Conservation (phyloP, 2,329 filamentous ascomycete species). For the Colletotrichum orbiculare region DNA sequence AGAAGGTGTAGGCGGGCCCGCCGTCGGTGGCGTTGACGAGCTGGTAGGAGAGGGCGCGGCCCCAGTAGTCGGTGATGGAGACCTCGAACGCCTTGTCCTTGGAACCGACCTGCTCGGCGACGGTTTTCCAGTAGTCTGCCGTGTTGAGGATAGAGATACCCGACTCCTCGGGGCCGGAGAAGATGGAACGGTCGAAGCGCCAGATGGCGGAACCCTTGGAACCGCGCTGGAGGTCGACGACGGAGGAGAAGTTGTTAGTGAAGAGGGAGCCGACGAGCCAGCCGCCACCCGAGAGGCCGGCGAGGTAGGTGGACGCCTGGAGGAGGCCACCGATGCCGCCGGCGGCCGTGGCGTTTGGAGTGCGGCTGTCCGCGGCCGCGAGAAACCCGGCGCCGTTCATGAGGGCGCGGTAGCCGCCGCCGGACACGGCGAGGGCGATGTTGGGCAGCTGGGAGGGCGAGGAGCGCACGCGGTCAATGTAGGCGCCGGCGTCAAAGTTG, state of each 20-base stretch:
- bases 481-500: slow-evolving; percentile 80
- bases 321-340: slow-evolving; percentile 84
- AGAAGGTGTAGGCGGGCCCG: slow-evolving; percentile 83
- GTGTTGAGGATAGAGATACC: slow-evolving; percentile 46
- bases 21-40: slow-evolving; percentile 81
- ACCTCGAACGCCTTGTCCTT: slow-evolving; percentile 60
- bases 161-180: slow-evolving; percentile 51
- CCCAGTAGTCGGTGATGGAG: slow-evolving; percentile 91
- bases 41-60: slow-evolving; percentile 86
- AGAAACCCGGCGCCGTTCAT: slow-evolving; percentile 84
- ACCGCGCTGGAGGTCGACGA: slow-evolving; percentile 65
- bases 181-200: slow-evolving; percentile 55
- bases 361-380: slow-evolving; percentile 82
- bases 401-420: slow-evolving; percentile 88
- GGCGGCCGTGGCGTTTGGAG: slow-evolving; percentile 64
- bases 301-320: slow-evolving; percentile 83
- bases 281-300: slow-evolving; percentile 83
- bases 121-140: slow-evolving; percentile 48
- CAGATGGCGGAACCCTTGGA: slow-evolving; percentile 48
- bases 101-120: slow-evolving; percentile 48
- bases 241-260: slow-evolving; percentile 84
- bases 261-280: slow-evolving; percentile 89
- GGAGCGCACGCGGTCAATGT: slow-evolving; percentile 73
- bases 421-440: slow-evolving; percentile 82
- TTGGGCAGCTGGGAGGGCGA: slow-evolving; percentile 70